These are phyloP conservation scores for Aegle marmelos DNA, from an alignment of 345 rosid genomes.

Conservation along the genomic window DNA sequence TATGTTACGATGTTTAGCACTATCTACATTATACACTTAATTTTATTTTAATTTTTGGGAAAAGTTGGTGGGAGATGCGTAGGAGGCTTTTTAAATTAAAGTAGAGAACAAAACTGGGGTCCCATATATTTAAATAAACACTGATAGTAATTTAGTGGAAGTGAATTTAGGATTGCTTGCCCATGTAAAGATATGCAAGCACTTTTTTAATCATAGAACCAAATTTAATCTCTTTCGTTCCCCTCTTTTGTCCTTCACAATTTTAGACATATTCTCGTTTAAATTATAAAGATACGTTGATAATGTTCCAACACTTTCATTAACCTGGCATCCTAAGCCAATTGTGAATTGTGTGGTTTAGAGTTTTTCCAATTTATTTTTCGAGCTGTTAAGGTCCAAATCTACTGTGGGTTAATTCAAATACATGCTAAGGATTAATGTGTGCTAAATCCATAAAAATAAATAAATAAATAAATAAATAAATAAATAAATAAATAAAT, in stretches of 20 bases:
- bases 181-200: neutral
- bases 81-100: neutral
- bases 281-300: neutral
- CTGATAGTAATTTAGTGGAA: neutral
- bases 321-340: too few relatives aligned
- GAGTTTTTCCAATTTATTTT: too few relatives aligned
- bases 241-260: neutral
- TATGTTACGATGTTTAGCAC: neutral
- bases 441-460: too few relatives aligned
- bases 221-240: neutral
- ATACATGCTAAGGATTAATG: too few relatives aligned
- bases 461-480: too few relatives aligned
- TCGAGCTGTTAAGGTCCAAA: too few relatives aligned
- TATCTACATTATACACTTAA: neutral
- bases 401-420: too few relatives aligned
- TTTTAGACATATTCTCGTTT: neutral
- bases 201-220: neutral
- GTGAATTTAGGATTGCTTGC: neutral
- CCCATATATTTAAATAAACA: neutral
- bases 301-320: neutral
- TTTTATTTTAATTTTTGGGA: neutral
- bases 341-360: too few relatives aligned
- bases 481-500: too few relatives aligned
- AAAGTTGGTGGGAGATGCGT: neutral
- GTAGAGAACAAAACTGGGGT: neutral